Base-by-base conservation (phyloP, 2,329 filamentous ascomycete species). In the Tolypocladium endophyticum region DNA sequence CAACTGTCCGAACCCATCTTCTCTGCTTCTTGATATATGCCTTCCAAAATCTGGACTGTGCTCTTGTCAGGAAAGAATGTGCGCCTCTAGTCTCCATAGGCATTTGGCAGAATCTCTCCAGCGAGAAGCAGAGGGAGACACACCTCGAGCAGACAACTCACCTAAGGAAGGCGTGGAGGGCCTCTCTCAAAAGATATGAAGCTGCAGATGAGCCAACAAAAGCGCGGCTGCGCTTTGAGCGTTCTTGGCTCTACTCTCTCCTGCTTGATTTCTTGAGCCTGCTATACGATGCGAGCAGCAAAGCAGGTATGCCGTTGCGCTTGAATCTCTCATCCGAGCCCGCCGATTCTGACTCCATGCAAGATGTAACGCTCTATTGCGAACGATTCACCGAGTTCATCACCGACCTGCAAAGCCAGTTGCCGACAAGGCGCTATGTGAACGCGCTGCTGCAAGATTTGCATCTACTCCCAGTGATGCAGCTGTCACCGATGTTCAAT, bases 321-420 rank as follows among this genome's bases (percentile, higher is more conserved):
- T 16, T 30, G 6, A 11, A 36, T 16, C n/a, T 11, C 53, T 28
- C 25, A 47, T 33, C 56, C 47, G 25, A 36, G 4, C 43, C 38
- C 16, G 50, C 16, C 30, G 9, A 12, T 35, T 23, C 65, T 72
- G 58, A 72, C 59, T 23, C 14, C 14, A 14, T 63, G 20, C 33
- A 73, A 73, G 87, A 92, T 38, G 86, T 89, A 65, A 72, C 92
- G 25, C 75, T 85, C 3, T 99, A 97, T 73, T 96, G 91, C 71
- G 93, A 97, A 73, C 85, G 92, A n/a, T 93, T 97, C 63, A 75
- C 94, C 57, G 94, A 99, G 73, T 87, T 99, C 57, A 78, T 99
- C 55, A 87, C 89, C 11, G 94, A 99, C 70, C 77, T 99, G 25
- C 86, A 95, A 71, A 97, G 93, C 68, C 94, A 99, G 72, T 79